Evolutionary conservation across 2,329 filamentous ascomycete species (phyloP).

Genomic region (Monosporascus ibericus): DNA sequence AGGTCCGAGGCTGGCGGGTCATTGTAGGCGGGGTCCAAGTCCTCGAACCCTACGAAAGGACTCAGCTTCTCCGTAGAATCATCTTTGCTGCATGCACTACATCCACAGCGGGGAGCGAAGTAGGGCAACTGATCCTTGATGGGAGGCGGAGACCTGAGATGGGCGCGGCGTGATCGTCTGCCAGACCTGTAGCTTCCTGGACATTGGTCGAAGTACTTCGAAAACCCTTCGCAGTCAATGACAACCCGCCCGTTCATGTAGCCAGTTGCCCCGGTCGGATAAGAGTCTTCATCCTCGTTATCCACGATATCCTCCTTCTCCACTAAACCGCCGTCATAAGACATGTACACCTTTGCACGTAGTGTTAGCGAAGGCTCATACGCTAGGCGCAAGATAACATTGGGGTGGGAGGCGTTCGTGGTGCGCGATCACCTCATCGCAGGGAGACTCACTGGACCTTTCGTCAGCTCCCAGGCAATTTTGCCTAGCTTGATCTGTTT

Average conservation of each 20-base stretch:
- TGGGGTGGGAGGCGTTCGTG: too few species aligned
- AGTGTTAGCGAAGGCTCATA: neutral
- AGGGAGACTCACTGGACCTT: conserved; percentile 26
- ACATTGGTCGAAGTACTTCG: conserved; percentile 25
- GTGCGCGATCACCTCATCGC: too few species aligned
- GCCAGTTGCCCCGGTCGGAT: conserved; percentile 17
- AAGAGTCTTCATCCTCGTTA: conserved; percentile 13
- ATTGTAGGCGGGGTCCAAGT: conserved; percentile 30
- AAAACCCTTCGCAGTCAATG: conserved; percentile 36
- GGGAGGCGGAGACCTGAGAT: conserved; percentile 6
- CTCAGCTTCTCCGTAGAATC: conserved; percentile 18
- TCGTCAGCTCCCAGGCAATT: conserved; percentile 41
- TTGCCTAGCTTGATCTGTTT: conserved; percentile 36
- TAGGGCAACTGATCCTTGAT: conserved; percentile 33
- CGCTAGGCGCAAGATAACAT: neutral
- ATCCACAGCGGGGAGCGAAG: conserved; percentile 36
- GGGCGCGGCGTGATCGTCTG: neutral
- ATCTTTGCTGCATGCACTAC: conserved; percentile 27
- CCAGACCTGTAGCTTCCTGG: conserved; percentile 14
- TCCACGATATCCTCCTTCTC: conserved; percentile 18
- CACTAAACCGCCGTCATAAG: conserved; percentile 37
- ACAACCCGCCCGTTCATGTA: conserved; percentile 36
- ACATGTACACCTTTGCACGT: conserved; percentile 31
- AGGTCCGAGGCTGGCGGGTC: conserved; percentile 33
- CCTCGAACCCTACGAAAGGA: conserved; percentile 34